A percentile compares a stretch with the other conserved stretches of the same genome.
phyloP scores from a whole-genome alignment of 805 yeast species.

The Saccharomycopsis guyanensis region DNA sequence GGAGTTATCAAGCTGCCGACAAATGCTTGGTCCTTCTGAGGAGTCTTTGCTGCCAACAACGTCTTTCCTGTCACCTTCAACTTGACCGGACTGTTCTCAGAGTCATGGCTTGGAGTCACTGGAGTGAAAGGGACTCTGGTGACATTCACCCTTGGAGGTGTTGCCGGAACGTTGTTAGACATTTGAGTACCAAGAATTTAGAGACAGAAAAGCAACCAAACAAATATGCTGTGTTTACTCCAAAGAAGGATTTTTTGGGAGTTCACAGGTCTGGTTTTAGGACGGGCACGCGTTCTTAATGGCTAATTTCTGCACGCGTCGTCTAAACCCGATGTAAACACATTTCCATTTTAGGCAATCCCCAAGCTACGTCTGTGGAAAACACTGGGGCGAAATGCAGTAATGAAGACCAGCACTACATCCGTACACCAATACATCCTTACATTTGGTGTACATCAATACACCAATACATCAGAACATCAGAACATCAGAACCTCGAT shows the following conservation, averaged over 20 bases:
- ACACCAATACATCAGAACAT: too few species aligned
- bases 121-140: constrained; percentile 7
- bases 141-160: not conserved
- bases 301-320: not conserved
- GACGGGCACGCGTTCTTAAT: not conserved
- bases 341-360: too few species aligned
- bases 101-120: constrained; percentile 5
- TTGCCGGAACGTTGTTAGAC: constrained; percentile 1
- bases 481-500: too few species aligned
- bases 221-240: too few species aligned
- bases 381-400: too few species aligned
- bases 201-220: too few species aligned
- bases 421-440: too few species aligned
- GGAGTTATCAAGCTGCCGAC: constrained; percentile 14
- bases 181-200: too few species aligned
- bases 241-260: not conserved
- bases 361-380: too few species aligned
- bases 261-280: not conserved
- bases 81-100: not conserved
- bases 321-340: not conserved
- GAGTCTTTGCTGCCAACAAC: not conserved
- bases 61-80: not conserved
- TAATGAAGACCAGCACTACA: too few species aligned
- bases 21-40: not conserved
- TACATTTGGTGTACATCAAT: too few species aligned